phyloP scores from a whole-genome alignment of 192 early-diverging fungal genomes.

The Umbelopsis isabellina region DNA sequence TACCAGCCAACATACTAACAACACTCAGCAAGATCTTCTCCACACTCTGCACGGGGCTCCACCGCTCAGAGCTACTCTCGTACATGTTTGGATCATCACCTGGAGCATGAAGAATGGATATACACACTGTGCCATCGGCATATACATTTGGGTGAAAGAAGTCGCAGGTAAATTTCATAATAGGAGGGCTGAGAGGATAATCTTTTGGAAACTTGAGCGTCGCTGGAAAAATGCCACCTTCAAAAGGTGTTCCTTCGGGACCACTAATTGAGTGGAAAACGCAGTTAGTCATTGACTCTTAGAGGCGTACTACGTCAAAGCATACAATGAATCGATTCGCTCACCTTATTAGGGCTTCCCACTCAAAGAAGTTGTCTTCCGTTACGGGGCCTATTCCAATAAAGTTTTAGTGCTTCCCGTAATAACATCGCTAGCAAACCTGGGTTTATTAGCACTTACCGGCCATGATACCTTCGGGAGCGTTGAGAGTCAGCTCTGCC shows the following conservation, averaged over 20 bases:
- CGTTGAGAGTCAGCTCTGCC: constrained; percentile 82
- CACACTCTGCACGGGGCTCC: constrained; percentile 97
- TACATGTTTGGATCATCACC: constrained; percentile 99
- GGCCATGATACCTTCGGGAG: constrained; percentile 93
- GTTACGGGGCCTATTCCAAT: constrained; percentile 64
- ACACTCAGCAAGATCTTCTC: constrained; percentile 97
- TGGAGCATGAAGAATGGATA: constrained; percentile 96
- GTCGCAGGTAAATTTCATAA: constrained; percentile 95
- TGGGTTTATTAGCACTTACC: constrained; percentile 48
- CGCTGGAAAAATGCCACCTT: constrained; percentile 93
- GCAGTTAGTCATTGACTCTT: constrained; percentile 38
- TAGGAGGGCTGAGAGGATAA: constrained; percentile 94
- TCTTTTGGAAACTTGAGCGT: constrained; percentile 87
- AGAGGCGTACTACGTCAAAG: neutral
- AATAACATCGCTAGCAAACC: constrained; percentile 29
- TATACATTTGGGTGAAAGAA: constrained; percentile 99
- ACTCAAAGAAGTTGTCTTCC: constrained; percentile 87
- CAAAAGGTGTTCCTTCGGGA: constrained; percentile 92
- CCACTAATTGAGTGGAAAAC: constrained; percentile 57
- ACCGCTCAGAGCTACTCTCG: constrained; percentile 93
- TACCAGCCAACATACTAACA: constrained; percentile 90
- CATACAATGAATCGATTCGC: constrained; percentile 20
- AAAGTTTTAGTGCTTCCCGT: neutral
- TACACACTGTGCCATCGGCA: constrained; percentile 94
- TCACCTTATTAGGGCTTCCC: constrained; percentile 88